These are phyloP conservation scores for Monosporascus ibericus DNA, from an alignment of 2,329 filamentous ascomycete genomes.

Conservation along the genomic window DNA sequence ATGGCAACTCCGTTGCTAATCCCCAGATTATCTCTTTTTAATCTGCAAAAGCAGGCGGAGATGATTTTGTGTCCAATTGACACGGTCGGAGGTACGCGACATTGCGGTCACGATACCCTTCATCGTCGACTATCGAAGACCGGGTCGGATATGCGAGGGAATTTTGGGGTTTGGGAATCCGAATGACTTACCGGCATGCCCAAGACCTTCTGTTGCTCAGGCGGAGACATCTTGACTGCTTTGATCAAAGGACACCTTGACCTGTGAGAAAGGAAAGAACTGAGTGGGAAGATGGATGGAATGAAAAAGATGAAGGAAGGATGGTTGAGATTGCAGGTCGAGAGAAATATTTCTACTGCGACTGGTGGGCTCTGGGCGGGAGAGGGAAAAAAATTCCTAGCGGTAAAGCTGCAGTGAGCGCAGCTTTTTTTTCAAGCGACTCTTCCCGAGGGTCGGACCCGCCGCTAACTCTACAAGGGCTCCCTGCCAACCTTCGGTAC, in stretches of 20 bases:
- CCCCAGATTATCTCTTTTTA: no score
- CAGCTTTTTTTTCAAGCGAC: conserved; percentile 47
- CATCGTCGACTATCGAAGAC: conserved; percentile 1
- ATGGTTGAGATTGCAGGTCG: conserved; percentile 17
- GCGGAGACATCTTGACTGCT: conserved; percentile 47
- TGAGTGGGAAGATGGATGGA: conserved; percentile 49
- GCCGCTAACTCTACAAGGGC: conserved; percentile 18
- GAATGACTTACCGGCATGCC: conserved; percentile 54
- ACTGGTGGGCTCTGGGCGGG: conserved; percentile 34
- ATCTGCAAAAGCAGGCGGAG: conserved; percentile 1
- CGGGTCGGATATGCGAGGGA: conserved; percentile 9
- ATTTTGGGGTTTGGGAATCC: conserved; percentile 10
- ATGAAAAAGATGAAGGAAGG: conserved; percentile 7
- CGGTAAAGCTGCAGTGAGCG: conserved; percentile 31
- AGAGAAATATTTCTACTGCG: conserved; percentile 38
- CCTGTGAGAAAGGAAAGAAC: conserved; percentile 38
- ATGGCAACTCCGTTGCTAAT: no score
- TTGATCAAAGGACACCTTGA: conserved; percentile 37
- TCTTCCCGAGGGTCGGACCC: conserved; percentile 38
- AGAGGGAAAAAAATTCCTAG: conserved; percentile 46
- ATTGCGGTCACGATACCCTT: conserved; percentile 12
- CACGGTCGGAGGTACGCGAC: conserved; percentile 11
- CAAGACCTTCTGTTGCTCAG: conserved; percentile 52
- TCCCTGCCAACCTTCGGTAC: conserved; percentile 7
- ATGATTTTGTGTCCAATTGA: conserved; percentile 18